Conservation (phyloP, 208 protist species). For the Leishmania aethiopica region DNA sequence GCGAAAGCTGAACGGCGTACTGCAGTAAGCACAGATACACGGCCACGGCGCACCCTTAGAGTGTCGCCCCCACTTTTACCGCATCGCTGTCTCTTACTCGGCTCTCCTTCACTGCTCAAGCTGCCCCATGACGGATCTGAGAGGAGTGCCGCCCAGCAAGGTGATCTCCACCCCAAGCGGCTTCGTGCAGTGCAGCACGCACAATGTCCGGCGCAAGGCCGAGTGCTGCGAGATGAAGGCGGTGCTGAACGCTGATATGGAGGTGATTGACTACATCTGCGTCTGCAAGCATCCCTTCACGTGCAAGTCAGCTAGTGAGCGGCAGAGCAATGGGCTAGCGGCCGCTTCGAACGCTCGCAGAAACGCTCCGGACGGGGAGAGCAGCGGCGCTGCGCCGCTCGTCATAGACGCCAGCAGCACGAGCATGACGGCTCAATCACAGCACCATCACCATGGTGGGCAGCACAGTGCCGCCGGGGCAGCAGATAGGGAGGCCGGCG, state of each 20-base stretch:
- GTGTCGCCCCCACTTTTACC: neutral
- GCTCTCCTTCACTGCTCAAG: neutral
- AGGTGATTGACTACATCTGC: slow-evolving; percentile 61
- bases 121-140: slow-evolving; percentile 7
- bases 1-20: neutral
- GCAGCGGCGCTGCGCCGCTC: slow-evolving; percentile 1
- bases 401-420: slow-evolving; percentile 29
- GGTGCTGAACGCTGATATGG: slow-evolving; percentile 71
- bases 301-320: slow-evolving; percentile 34
- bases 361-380: neutral
- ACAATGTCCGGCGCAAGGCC: slow-evolving; percentile 51
- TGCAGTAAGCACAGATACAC: neutral
- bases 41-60: neutral
- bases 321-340: neutral
- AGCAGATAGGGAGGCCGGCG: neutral
- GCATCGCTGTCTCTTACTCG: neutral
- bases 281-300: slow-evolving; percentile 42
- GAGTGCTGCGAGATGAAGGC: slow-evolving; percentile 54
- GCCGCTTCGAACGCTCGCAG: neutral
- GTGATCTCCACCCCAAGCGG: slow-evolving; percentile 19
- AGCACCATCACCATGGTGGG: neutral
- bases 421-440: slow-evolving; percentile 7
- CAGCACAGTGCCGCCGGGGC: neutral
- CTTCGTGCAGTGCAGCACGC: slow-evolving; percentile 56
- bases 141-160: neutral